Conservation (phyloP, 1,284 basidiomycete genomes). For the Serendipita sp. region DNA sequence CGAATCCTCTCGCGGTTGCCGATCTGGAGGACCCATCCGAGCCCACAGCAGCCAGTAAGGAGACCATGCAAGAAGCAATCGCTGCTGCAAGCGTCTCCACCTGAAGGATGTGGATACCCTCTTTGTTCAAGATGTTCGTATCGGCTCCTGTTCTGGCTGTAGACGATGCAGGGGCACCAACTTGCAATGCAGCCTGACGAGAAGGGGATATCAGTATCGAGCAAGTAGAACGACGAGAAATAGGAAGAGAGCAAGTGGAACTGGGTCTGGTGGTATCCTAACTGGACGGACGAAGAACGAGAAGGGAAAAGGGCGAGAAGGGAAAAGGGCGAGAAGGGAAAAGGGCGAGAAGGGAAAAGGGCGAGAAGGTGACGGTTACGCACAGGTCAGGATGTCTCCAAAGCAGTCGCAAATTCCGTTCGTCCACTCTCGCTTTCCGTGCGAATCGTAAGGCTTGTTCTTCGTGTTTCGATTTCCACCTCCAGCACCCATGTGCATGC, state of each 20-base stretch:
- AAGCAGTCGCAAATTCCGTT: constrained; percentile 27
- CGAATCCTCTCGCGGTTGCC: constrained; percentile 9
- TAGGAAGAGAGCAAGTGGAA: no score
- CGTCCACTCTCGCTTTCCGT: constrained; percentile 33
- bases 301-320: no score
- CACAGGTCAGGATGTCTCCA: constrained; percentile 26
- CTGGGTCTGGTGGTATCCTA: no score
- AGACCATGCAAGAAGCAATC: constrained; percentile 16
- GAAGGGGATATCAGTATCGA: no score
- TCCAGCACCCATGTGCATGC: not conserved
- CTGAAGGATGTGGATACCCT: constrained; percentile 23
- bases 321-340: no score
- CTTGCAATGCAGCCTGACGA: constrained; percentile 25
- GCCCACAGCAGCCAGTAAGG: constrained; percentile 21
- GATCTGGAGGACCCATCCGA: constrained; percentile 32
- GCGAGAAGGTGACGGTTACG: constrained; percentile 7
- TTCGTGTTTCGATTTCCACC: constrained; percentile 23
- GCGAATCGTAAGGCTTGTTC: constrained; percentile 24
- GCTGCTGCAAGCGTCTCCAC: constrained; percentile 15
- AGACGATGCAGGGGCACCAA: constrained; percentile 13
- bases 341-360: no score
- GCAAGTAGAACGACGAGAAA: no score
- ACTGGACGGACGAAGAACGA: no score
- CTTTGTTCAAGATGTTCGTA: constrained; percentile 23
- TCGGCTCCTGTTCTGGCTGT: constrained; percentile 26